Evolutionary conservation across 495 filamentous ascomycete species (phyloP), one percentile per base, ranked within the genome.

Genomic region (Daldinia decipiens): DNA sequence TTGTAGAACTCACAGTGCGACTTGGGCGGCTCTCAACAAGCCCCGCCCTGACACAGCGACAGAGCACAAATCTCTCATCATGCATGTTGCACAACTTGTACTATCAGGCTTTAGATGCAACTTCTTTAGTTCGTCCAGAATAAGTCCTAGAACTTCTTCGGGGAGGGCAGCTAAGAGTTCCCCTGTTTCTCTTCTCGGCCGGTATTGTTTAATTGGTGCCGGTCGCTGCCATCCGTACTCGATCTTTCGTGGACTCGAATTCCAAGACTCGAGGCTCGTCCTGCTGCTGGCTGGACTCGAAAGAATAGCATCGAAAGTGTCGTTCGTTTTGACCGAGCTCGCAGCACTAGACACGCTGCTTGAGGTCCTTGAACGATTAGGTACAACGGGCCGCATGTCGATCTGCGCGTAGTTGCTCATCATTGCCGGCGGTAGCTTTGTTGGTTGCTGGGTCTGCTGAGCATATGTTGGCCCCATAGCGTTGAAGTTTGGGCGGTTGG

Each of bases 1-100:
- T 45, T 29, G 12, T 21, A 19, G 26, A 26, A 83, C 88, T 85
- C 76, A 94, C 86, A 95, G 77, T 68, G 84, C 82, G 59, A 82
- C 82, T 65, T 87, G 83, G 19, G 90, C 91, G 17, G 87, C 88
- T 74, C 87, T 87, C 75, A 91, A 82, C 84, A 91, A 91, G 39
- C 88, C 86, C 55, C 87, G 86, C 62, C 86, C 89, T 32, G 87
- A 90, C 60, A 93, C 72, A 39, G 89, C 87, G 32, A 93, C 82
- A 56, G 86, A 84, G 71, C 87, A 88, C 27, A 94, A 76, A 74
- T 95, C 92, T 56, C 91, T 87, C 81, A 92, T 89, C 78, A 89
- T 93, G 79, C 93, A 94, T 67, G 90, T 92, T 60, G 88, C 84
- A 73, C 93, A 95, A 62, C 82, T 87, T 31, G 73, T 68, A 36